Conservation (phyloP, 805 yeast species). For the Yamadazyma akitaensis region DNA sequence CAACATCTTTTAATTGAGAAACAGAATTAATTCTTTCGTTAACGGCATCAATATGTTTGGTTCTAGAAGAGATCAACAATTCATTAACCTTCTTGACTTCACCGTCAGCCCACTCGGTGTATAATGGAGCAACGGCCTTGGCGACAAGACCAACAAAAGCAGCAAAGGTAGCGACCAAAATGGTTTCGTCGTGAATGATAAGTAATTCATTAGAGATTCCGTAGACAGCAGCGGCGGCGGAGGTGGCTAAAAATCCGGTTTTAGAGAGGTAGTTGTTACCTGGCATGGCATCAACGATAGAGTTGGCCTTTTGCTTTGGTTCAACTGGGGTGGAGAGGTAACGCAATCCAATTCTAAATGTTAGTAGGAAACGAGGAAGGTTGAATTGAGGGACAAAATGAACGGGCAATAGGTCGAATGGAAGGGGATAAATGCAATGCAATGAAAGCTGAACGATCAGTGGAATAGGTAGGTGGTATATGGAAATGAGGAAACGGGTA, state of each 20-base stretch:
- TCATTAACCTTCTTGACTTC: slow-evolving; percentile 78
- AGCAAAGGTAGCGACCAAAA: slow-evolving; percentile 74
- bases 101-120: slow-evolving; percentile 89
- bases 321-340: slow-evolving; percentile 67
- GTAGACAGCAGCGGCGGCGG: slow-evolving; percentile 90
- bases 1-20: slow-evolving; percentile 86
- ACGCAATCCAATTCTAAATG: slow-evolving; percentile 59
- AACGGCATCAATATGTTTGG: slow-evolving; percentile 88
- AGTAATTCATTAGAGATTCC: slow-evolving; percentile 92
- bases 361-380: slow-evolving; percentile 24
- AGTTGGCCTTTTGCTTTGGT: slow-evolving; percentile 86
- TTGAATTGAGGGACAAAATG: no score
- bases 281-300: slow-evolving; percentile 89
- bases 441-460: no score
- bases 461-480: no score
- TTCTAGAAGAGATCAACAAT: slow-evolving; percentile 82
- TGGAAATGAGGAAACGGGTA: no score
- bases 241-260: slow-evolving; percentile 93
- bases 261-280: slow-evolving; percentile 84
- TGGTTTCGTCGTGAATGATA: slow-evolving; percentile 91
- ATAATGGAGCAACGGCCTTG: slow-evolving; percentile 89
- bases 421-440: no score
- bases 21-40: slow-evolving; percentile 88
- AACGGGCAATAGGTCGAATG: no score
- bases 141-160: slow-evolving; percentile 73